Conservation (phyloP, 805 yeast genomes). For the Saturnispora diversa region DNA sequence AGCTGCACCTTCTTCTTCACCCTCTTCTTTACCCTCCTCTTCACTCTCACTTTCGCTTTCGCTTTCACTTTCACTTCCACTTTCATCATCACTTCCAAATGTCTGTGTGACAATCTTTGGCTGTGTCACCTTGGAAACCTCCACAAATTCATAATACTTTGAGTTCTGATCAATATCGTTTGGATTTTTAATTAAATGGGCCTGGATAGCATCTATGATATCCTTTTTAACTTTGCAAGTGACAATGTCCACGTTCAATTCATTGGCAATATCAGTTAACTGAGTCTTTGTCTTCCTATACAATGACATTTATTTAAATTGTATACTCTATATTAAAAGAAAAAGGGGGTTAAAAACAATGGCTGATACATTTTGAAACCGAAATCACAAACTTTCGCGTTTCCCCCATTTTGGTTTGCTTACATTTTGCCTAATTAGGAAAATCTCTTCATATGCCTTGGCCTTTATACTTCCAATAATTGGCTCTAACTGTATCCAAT, state of each 20-base stretch:
- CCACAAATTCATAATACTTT: conserved; percentile 25
- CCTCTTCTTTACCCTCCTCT: conserved; percentile 56
- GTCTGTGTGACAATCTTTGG: background rate
- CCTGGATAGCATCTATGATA: conserved; percentile 20
- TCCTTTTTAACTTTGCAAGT: conserved; percentile 26
- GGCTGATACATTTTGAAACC: too few relatives aligned
- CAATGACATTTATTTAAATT: conserved; percentile 4
- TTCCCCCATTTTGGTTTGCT: too few relatives aligned
- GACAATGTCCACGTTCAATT: conserved; percentile 20
- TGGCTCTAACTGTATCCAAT: conserved; percentile 25
- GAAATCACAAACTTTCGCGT: too few relatives aligned
- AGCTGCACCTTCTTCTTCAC: conserved; percentile 13
- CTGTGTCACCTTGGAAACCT: conserved; percentile 8
- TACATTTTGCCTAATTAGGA: conserved; percentile 10
- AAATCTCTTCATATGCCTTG: background rate
- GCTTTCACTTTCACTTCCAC: conserved; percentile 32
- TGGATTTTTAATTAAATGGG: conserved; percentile 19
- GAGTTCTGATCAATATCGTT: conserved; percentile 19
- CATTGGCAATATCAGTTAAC: conserved; percentile 27
- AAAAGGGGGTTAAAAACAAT: background rate
- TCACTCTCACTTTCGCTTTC: conserved; percentile 58
- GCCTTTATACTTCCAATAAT: conserved; percentile 26
- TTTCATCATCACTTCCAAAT: conserved; percentile 47
- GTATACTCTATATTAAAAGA: background rate
- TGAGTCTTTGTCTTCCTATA: conserved; percentile 28